A percentile compares a stretch with the other conserved stretches of the same genome.
Conservation (phyloP, 2,329 filamentous ascomycete genomes). For the Colletotrichum acutatum region DNA sequence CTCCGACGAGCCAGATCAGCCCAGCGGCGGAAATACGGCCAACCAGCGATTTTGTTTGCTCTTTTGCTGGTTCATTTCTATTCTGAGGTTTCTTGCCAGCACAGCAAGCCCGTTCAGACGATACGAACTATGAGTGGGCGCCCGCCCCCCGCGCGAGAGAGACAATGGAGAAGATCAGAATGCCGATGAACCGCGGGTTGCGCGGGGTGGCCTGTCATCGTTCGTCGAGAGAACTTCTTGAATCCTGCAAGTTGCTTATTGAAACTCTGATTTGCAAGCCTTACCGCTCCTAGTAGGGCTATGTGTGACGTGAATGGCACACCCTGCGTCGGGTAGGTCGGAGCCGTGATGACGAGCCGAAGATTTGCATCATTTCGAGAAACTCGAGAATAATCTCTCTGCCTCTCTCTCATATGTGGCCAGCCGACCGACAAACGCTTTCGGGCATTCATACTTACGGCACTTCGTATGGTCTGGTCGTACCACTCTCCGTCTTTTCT, state of each 20-base stretch:
- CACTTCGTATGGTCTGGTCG: background rate
- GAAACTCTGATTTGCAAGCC: background rate
- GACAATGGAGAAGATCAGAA: background rate
- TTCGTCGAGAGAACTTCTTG: background rate
- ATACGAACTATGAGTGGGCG: background rate
- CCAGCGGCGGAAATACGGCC: background rate
- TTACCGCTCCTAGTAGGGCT: background rate
- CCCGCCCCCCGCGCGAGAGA: no score
- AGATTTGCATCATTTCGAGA: background rate
- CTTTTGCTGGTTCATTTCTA: background rate
- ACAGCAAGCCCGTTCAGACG: background rate
- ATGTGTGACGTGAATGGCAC: background rate
- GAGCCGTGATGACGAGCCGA: background rate
- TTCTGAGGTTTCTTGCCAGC: background rate
- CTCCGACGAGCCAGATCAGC: background rate
- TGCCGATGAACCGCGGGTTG: background rate
- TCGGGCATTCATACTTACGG: background rate
- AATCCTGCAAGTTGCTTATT: background rate
- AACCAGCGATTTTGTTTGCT: background rate
- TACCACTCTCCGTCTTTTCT: background rate
- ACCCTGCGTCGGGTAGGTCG: background rate
- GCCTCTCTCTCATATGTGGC: background rate
- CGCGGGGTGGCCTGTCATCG: background rate
- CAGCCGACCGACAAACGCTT: background rate
- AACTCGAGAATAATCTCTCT: background rate